Conservation (phyloP, 2,329 filamentous ascomycete genomes). For the Diplodia sapinea region DNA sequence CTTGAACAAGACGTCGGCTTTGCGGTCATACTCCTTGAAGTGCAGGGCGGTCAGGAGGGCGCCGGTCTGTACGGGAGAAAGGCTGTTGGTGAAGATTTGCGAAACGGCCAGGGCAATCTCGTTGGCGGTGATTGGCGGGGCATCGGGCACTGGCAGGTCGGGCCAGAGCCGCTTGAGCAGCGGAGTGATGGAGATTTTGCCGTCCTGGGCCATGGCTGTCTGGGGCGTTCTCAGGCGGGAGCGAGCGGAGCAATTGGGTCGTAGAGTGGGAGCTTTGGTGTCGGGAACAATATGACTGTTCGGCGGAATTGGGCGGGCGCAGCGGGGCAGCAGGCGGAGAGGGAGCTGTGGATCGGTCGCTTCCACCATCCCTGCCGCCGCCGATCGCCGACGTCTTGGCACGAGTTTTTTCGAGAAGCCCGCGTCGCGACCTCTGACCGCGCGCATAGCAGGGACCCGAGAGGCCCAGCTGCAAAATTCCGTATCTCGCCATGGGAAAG, state of each 20-base stretch:
- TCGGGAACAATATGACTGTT: constrained; percentile 9
- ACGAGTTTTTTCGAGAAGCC: constrained; percentile 26
- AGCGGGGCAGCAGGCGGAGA: constrained; percentile 22
- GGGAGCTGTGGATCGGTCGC: neutral
- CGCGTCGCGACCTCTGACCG: constrained; percentile 18
- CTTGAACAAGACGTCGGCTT: constrained; percentile 83
- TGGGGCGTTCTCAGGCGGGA: constrained; percentile 9
- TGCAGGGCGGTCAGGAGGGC: constrained; percentile 89
- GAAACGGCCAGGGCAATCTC: constrained; percentile 92
- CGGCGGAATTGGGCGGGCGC: constrained; percentile 5
- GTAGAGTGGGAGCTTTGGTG: neutral
- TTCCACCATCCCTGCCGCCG: neutral
- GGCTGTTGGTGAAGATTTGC: constrained; percentile 86
- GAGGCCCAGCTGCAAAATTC: neutral
- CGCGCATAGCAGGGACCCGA: constrained; percentile 9
- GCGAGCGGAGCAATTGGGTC: neutral
- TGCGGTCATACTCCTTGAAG: constrained; percentile 84
- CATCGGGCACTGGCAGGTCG: constrained; percentile 52
- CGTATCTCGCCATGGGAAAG: constrained; percentile 39
- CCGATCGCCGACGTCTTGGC: constrained; percentile 30
- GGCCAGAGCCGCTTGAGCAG: constrained; percentile 76
- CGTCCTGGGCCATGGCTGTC: constrained; percentile 37
- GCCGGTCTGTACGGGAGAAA: constrained; percentile 87
- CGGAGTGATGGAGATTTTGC: constrained; percentile 66
- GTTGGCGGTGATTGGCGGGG: constrained; percentile 65